phyloP scores from a whole-genome alignment of 805 yeast genomes.

The Pichia exigua region DNA sequence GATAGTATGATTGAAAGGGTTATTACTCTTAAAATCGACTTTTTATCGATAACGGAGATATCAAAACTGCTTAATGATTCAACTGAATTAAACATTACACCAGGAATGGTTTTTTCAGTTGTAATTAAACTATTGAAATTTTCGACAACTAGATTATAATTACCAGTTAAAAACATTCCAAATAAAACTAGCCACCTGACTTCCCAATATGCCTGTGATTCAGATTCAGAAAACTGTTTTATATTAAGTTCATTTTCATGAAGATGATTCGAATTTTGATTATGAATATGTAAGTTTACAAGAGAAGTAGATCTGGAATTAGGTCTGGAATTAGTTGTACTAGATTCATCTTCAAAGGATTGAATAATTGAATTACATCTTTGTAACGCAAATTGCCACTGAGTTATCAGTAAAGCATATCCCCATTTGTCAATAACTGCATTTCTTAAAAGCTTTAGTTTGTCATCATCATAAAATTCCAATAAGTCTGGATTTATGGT shows the following conservation, averaged over 20 bases:
- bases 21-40: constrained; percentile 16
- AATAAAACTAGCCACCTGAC: constrained; percentile 25
- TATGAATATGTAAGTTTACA: not conserved
- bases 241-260: constrained; percentile 2
- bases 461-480: not conserved
- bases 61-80: constrained; percentile 7
- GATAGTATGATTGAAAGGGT: constrained; percentile 17
- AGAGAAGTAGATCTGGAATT: not conserved
- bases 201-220: constrained; percentile 19
- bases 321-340: not conserved
- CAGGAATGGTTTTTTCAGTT: not conserved
- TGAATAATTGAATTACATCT: constrained; percentile 1
- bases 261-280: not conserved
- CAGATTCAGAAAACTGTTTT: not conserved
- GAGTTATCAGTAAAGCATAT: not conserved
- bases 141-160: constrained; percentile 18
- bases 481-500: not conserved
- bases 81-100: not conserved
- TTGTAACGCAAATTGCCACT: constrained; percentile 3
- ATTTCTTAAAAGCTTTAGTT: not conserved
- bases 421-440: not conserved
- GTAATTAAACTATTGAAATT: not conserved
- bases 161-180: constrained; percentile 18
- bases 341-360: not conserved
- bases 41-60: constrained; percentile 13